A percentile compares a stretch with the other conserved stretches of the same genome.
These are phyloP conservation scores for Vaccinium corymbosum DNA, from an alignment of 148 eudicot species.

Conservation along the genomic window DNA sequence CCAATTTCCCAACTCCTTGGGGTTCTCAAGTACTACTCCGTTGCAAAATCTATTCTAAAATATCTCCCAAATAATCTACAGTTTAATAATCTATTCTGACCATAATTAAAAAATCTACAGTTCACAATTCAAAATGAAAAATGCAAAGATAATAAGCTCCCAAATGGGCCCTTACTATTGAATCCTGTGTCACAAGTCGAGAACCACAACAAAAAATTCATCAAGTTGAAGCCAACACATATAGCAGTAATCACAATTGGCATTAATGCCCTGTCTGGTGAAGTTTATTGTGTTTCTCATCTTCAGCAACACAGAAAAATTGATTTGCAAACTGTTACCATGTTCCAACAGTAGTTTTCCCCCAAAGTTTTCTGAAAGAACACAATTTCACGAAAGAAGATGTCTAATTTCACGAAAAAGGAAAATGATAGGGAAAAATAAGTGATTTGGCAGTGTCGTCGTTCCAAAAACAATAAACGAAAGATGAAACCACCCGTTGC, in stretches of 20 bases:
- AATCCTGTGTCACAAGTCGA: background rate
- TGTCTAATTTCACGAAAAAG: background rate
- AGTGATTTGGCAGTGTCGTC: background rate
- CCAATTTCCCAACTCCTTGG: too few species aligned
- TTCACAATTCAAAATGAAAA: too few species aligned
- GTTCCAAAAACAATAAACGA: background rate
- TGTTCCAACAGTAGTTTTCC: background rate
- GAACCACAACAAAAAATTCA: background rate
- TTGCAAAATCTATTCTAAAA: too few species aligned
- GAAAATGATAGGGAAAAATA: background rate
- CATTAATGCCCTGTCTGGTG: background rate
- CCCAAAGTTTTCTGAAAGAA: background rate
- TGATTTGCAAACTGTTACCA: background rate
- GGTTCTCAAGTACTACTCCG: too few species aligned
- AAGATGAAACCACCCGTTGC: background rate
- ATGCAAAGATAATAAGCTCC: too few species aligned
- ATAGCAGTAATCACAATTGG: background rate
- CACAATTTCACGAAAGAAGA: background rate
- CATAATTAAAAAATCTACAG: too few species aligned
- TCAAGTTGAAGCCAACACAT: background rate
- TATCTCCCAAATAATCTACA: too few species aligned
- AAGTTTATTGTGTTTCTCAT: background rate
- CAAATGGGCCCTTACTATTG: background rate
- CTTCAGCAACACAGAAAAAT: background rate
- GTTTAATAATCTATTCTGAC: too few species aligned